Percentiles rank a stretch among this genome's conserved stretches.
Conservation (phyloP, 148 eudicot genomes). For the Cornus florida region DNA sequence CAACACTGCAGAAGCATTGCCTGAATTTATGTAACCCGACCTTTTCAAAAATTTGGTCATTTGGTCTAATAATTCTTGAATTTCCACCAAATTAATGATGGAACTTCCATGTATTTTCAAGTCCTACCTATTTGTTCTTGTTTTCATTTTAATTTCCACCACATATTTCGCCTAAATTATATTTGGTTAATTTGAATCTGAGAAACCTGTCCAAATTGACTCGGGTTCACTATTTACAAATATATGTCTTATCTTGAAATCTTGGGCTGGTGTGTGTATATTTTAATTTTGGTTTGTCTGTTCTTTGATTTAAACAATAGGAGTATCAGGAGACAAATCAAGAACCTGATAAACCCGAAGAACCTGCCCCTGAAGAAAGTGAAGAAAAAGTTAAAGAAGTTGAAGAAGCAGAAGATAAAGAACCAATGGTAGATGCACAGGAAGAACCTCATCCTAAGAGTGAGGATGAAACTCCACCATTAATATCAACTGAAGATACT, state of each 20-base stretch:
- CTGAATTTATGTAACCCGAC: not conserved
- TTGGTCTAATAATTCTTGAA: not conserved
- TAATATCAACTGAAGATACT: conserved; percentile 51
- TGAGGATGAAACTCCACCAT: conserved; percentile 55
- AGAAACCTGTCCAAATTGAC: not conserved
- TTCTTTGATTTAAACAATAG: conserved; percentile 30
- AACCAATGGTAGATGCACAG: conserved; percentile 40
- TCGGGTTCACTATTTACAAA: not conserved
- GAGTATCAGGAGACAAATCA: conserved; percentile 57
- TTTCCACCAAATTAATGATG: not conserved
- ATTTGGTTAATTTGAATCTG: not conserved
- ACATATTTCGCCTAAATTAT: not conserved
- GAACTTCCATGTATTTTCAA: not conserved
- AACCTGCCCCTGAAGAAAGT: conserved; percentile 35
- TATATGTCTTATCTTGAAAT: not conserved
- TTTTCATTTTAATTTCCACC: not conserved
- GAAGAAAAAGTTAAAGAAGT: conserved; percentile 45
- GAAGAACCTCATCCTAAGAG: conserved; percentile 36
- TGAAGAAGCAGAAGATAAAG: conserved; percentile 33
- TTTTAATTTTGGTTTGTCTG: not conserved
- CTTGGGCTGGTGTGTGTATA: not conserved
- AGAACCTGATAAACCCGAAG: conserved; percentile 49
- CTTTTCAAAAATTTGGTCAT: not conserved
- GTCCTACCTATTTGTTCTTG: not conserved
- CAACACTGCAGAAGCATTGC: not conserved